Evolutionary conservation across 805 yeast genomes (phyloP).

Genomic region (Lachancea thermotolerans): DNA sequence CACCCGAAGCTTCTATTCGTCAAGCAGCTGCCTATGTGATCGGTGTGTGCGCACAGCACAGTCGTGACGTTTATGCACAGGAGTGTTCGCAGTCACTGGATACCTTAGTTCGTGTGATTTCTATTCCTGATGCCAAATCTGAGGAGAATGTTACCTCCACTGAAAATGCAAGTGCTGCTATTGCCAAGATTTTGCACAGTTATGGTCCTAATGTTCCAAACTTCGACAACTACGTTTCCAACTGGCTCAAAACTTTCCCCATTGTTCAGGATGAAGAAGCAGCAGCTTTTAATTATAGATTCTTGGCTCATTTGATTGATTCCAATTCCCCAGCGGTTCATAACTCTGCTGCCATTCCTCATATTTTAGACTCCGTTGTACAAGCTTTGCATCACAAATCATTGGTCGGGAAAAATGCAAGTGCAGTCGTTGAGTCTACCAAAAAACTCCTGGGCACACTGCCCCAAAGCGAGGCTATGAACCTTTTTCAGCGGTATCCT

Average conservation of each 20-base stretch:
- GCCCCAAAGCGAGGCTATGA: constrained; percentile 65
- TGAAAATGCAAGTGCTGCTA: constrained; percentile 74
- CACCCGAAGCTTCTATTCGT: constrained; percentile 65
- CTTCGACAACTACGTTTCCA: constrained; percentile 53
- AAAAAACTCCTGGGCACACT: constrained; percentile 57
- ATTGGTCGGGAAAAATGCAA: constrained; percentile 66
- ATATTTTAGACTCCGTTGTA: constrained; percentile 60
- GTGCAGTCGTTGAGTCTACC: constrained; percentile 51
- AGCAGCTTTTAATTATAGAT: constrained; percentile 76
- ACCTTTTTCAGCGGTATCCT: constrained; percentile 55
- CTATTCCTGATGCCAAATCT: constrained; percentile 74
- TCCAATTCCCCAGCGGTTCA: constrained; percentile 54
- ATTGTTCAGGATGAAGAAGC: constrained; percentile 79
- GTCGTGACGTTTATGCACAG: constrained; percentile 57
- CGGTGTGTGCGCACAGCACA: constrained; percentile 81
- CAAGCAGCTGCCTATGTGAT: constrained; percentile 82
- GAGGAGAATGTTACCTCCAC: constrained; percentile 83
- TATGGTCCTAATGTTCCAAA: constrained; percentile 56
- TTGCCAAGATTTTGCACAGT: constrained; percentile 73
- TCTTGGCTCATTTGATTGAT: constrained; percentile 65
- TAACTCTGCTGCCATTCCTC: constrained; percentile 42
- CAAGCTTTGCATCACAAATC: constrained; percentile 68
- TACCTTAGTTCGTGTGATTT: constrained; percentile 63
- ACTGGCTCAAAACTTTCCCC: constrained; percentile 82
- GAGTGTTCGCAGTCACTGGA: constrained; percentile 65